Base-by-base conservation (phyloP, 257 asterid genomes). In the Petunia axillaris region DNA sequence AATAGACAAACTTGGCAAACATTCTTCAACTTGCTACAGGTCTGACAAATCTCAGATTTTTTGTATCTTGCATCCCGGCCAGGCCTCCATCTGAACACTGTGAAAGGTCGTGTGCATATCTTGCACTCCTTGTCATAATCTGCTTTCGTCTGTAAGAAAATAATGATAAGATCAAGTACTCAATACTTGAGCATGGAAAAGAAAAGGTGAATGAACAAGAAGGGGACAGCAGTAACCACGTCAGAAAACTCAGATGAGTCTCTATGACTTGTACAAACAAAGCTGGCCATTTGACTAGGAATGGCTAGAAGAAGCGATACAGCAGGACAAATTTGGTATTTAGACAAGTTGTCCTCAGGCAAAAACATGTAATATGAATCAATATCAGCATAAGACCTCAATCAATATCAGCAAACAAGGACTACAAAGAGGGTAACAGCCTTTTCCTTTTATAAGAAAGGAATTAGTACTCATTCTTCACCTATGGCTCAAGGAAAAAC, bases 11-110 rank as follows among this genome's bases (percentile, higher is more conserved):
- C 99, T 88, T 96, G 98, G 82, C 99, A 96, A 48, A 96, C 99
- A 85, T 96, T 94, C 87, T 94, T 94, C 87, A 94, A 90, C 92
- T 96, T 96, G 85, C 98, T 90, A 86, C 99, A 96, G 55, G 98
- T 96, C 86, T 96, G 99, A 85, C 99, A 96, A 80, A 96, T 96
- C 93, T 96, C 98, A 1, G 91, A 77, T 85, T 92, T 96, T 86
- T 96, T 96, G 74, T 96, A 94, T 86, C 99, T 94, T 58, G 99
- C 98, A 87, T 96, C 99, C 73, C 99, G 98, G 16, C 99, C 99
- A 53, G 98, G 99, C 82, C 98, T 91, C 99, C 98, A 94, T 84
- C 99, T 89, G 82, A 96, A 96, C 76, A 95, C 97, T 1, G 97
- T 92, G 89, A 95, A 95, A 37, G 98, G 98, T 52, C 98, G 84